Conservation (phyloP, 768 basidiomycete species). For the Lactifluus subvellereus region DNA sequence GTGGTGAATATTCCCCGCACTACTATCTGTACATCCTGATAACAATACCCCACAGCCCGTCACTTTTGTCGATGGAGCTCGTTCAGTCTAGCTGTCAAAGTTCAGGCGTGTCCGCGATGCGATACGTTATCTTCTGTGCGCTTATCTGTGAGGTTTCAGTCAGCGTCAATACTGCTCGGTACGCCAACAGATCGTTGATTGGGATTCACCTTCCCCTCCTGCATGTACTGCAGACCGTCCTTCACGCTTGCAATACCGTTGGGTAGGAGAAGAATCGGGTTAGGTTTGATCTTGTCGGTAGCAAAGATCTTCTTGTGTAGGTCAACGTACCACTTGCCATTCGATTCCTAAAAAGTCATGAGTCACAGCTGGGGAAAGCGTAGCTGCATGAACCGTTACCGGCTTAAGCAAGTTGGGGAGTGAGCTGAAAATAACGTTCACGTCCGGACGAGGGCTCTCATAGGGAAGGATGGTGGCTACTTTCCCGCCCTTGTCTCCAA, state of each 20-base stretch:
- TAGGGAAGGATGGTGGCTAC: constrained; percentile 14
- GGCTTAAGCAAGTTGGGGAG: background rate
- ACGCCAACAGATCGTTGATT: no score
- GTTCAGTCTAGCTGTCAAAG: background rate
- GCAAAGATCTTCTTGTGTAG: constrained; percentile 24
- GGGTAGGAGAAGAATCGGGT: constrained; percentile 26
- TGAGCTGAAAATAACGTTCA: background rate
- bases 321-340: constrained; percentile 26
- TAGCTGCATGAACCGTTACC: background rate
- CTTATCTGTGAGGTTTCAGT: constrained; percentile 20
- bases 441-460: constrained; percentile 2
- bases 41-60: background rate
- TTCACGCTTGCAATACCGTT: constrained; percentile 27
- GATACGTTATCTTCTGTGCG: constrained; percentile 31
- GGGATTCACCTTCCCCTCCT: constrained; percentile 26
- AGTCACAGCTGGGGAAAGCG: background rate
- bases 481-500: constrained; percentile 20
- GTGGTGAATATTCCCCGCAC: background rate
- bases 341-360: constrained; percentile 12
- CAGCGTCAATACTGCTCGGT: background rate
- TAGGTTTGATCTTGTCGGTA: constrained; percentile 27
- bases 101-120: constrained; percentile 21
- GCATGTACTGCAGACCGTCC: constrained; percentile 29
- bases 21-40: background rate
- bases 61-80: no score